These are phyloP conservation scores for Ganoderma multipileum DNA, from an alignment of 1,284 basidiomycete species.

Conservation along the genomic window DNA sequence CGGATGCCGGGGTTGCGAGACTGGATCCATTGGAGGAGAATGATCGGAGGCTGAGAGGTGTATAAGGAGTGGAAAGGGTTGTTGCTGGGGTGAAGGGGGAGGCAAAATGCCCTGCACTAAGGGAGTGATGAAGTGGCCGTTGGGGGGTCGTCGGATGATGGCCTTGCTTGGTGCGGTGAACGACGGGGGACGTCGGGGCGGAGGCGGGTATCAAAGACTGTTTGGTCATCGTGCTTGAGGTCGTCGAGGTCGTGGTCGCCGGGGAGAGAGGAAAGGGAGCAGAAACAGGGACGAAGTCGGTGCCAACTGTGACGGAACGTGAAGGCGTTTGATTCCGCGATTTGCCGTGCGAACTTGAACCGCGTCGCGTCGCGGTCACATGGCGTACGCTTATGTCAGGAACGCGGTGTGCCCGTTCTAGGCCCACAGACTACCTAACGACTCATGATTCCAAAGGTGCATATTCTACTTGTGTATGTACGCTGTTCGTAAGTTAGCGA, in stretches of 20 bases:
- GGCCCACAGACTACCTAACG: background rate
- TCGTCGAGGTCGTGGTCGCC: slow-evolving; percentile 34
- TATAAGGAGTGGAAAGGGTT: slow-evolving; percentile 61
- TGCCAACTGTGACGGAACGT: slow-evolving; percentile 31
- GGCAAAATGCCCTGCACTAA: slow-evolving; percentile 43
- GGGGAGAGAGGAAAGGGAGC: slow-evolving; percentile 18
- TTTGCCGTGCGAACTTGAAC: slow-evolving; percentile 32
- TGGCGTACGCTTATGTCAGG: slow-evolving; percentile 29
- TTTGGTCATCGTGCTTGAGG: slow-evolving; percentile 40
- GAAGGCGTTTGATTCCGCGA: slow-evolving; percentile 36
- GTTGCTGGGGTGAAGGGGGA: slow-evolving; percentile 53
- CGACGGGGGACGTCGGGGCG: slow-evolving; percentile 53
- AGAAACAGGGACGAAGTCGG: slow-evolving; percentile 22
- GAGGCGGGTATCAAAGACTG: slow-evolving; percentile 47
- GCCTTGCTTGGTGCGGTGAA: slow-evolving; percentile 47
- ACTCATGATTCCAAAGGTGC: no score
- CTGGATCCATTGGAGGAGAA: slow-evolving; percentile 61
- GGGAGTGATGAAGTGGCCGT: slow-evolving; percentile 48
- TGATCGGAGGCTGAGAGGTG: slow-evolving; percentile 70
- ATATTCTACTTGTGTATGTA: background rate
- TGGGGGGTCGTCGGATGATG: slow-evolving; percentile 53
- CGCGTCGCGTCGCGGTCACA: slow-evolving; percentile 38
- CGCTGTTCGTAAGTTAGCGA: background rate
- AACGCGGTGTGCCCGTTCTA: slow-evolving; percentile 21
- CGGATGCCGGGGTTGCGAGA: slow-evolving; percentile 58